Percentiles rank a stretch among this genome's conserved stretches.
These are phyloP conservation scores for Platanthera zijinensis DNA, from an alignment of 106 monocot genomes.

Conservation along the genomic window DNA sequence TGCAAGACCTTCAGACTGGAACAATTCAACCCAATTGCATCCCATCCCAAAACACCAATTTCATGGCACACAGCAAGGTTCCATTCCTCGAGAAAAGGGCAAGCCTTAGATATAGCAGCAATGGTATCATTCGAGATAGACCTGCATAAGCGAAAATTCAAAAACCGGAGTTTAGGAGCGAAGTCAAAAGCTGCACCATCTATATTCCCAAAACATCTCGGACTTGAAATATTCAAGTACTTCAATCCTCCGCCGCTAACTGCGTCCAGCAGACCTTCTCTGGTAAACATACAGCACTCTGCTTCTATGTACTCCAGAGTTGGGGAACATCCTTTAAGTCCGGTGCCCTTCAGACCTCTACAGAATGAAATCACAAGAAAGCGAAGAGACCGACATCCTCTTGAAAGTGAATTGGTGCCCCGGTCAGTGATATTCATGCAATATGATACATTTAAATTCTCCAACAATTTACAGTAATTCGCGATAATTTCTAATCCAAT, in stretches of 20 bases:
- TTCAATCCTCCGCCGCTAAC: constrained; percentile 59
- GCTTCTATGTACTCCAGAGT: constrained; percentile 64
- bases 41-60: constrained; percentile 54
- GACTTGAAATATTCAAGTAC: constrained; percentile 55
- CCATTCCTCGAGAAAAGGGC: constrained; percentile 82
- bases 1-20: constrained; percentile 56
- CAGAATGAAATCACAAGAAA: constrained; percentile 62
- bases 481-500: constrained; percentile 41
- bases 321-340: constrained; percentile 49
- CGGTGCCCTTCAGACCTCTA: constrained; percentile 42
- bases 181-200: constrained; percentile 44
- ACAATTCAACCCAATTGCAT: constrained; percentile 49
- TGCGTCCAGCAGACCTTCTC: constrained; percentile 39
- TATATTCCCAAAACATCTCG: constrained; percentile 19
- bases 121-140: constrained; percentile 51
- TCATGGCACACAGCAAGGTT: constrained; percentile 76
- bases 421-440: constrained; percentile 54
- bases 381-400: constrained; percentile 32
- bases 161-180: constrained; percentile 34
- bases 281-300: constrained; percentile 62
- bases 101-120: constrained; percentile 49
- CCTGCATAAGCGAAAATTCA: constrained; percentile 68
- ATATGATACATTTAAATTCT: constrained; percentile 50
- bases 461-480: constrained; percentile 31
- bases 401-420: constrained; percentile 44